These are phyloP conservation scores for Leucoagaricus sp. DNA, from an alignment of 1,284 basidiomycete species.

Conservation along the genomic window DNA sequence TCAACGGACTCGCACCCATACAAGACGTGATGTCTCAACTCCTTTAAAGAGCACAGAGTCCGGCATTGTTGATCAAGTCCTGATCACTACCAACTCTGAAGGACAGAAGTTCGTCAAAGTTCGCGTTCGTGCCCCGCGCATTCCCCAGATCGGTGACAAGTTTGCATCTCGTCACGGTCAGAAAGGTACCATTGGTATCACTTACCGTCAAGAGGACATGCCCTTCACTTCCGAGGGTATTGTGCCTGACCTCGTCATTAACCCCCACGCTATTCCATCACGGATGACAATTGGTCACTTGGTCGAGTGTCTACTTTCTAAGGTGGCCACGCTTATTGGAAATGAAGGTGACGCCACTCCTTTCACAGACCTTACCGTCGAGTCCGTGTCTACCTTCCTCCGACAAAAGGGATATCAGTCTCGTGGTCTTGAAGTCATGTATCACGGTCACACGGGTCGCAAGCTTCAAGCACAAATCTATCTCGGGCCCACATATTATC, in stretches of 20 bases:
- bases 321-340: constrained; percentile 95
- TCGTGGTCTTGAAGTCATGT: constrained; percentile 97
- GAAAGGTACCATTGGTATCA: constrained; percentile 99
- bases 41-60: constrained; percentile 98
- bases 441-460: constrained; percentile 96
- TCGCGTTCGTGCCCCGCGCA: constrained; percentile 91
- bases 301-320: constrained; percentile 97
- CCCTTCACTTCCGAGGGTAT: constrained; percentile 97
- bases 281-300: constrained; percentile 99
- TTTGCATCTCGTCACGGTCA: constrained; percentile 99
- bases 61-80: constrained; percentile 96
- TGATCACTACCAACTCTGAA: constrained; percentile 95
- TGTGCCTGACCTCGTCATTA: constrained; percentile 97
- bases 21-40: constrained; percentile 92
- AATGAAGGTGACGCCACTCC: constrained; percentile 98
- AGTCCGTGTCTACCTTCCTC: constrained; percentile 87
- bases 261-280: constrained; percentile 98
- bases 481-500: constrained; percentile 98
- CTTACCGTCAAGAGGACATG: constrained; percentile 99
- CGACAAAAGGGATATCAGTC: constrained; percentile 91
- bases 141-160: constrained; percentile 98
- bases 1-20: constrained; percentile 90
- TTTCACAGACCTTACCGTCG: constrained; percentile 97
- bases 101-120: constrained; percentile 99
- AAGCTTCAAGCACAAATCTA: constrained; percentile 99